phyloP scores from a whole-genome alignment of 495 filamentous ascomycete genomes.

The Ascodesmis nigricans region DNA sequence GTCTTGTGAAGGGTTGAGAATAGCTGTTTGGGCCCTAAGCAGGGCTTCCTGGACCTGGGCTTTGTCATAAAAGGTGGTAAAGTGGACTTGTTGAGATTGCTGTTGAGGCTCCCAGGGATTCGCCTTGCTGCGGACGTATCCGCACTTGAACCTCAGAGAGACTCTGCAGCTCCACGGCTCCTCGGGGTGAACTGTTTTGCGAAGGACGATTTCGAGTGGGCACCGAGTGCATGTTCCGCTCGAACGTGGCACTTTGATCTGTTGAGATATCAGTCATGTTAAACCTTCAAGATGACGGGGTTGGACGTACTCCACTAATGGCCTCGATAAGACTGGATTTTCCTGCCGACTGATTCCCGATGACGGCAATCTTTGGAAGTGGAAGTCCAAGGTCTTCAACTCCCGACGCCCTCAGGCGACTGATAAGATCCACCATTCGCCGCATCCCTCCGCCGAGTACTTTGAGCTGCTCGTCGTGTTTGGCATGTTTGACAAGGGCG shows the following conservation, averaged over 20 bases:
- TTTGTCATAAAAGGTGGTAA: constrained; percentile 16
- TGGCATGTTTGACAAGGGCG: too few species aligned
- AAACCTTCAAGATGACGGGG: background rate
- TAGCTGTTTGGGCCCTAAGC: constrained; percentile 17
- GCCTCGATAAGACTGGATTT: constrained; percentile 23
- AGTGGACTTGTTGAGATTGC: constrained; percentile 17
- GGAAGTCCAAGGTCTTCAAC: constrained; percentile 20
- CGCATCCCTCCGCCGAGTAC: constrained; percentile 20
- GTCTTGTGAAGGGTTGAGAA: constrained; percentile 17
- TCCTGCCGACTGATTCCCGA: constrained; percentile 22
- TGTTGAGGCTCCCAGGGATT: constrained; percentile 19
- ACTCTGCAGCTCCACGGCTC: constrained; percentile 19
- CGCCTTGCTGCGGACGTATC: constrained; percentile 9
- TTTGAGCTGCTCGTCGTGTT: too few species aligned
- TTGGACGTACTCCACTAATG: constrained; percentile 18
- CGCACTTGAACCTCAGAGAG: constrained; percentile 20
- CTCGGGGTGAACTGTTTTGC: constrained; percentile 6
- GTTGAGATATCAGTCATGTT: background rate
- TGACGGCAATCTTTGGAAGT: constrained; percentile 21
- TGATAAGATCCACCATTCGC: constrained; percentile 21
- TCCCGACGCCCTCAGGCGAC: constrained; percentile 18
- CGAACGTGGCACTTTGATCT: constrained; percentile 20
- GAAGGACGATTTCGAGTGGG: constrained; percentile 22
- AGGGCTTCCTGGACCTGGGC: constrained; percentile 16
- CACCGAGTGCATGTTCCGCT: constrained; percentile 22